Evolutionary conservation across 306 rosid species (phyloP).

Genomic region (Glycyrrhiza uralensis): DNA sequence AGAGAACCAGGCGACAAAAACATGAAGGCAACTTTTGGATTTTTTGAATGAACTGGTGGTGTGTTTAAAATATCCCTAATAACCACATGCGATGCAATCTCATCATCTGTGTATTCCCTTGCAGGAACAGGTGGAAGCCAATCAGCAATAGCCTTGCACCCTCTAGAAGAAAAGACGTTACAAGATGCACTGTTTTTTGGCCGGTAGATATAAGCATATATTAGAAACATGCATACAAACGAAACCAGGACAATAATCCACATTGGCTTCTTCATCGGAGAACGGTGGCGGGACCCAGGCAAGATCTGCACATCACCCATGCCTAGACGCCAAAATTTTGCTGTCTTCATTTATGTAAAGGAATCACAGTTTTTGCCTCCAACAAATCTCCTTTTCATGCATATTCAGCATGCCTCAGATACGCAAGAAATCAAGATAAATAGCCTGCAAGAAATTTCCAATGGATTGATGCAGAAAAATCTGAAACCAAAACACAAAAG

Average conservation of each 20-base stretch:
- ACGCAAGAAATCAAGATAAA: not conserved
- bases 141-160: conserved; percentile 52
- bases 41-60: conserved; percentile 39
- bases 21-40: conserved; percentile 86
- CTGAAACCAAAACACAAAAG: conserved; percentile 28
- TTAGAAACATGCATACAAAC: conserved; percentile 61
- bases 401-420: conserved; percentile 13
- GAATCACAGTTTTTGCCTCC: conserved; percentile 37
- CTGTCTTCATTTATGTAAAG: conserved; percentile 59
- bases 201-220: conserved; percentile 76
- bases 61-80: conserved; percentile 70
- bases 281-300: conserved; percentile 76
- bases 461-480: conserved; percentile 11
- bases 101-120: conserved; percentile 69
- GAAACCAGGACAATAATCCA: conserved; percentile 80
- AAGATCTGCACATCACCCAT: conserved; percentile 69
- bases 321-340: conserved; percentile 53
- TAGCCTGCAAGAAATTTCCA: conserved; percentile 14
- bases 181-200: conserved; percentile 63
- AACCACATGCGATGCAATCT: conserved; percentile 72
- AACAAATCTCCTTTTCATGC: conserved; percentile 19
- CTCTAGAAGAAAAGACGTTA: conserved; percentile 58
- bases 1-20: conserved; percentile 82
- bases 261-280: conserved; percentile 68
- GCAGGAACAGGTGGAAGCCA: conserved; percentile 86